Base-by-base conservation (phyloP, 768 basidiomycete genomes). In the Scleroderma citrinum region DNA sequence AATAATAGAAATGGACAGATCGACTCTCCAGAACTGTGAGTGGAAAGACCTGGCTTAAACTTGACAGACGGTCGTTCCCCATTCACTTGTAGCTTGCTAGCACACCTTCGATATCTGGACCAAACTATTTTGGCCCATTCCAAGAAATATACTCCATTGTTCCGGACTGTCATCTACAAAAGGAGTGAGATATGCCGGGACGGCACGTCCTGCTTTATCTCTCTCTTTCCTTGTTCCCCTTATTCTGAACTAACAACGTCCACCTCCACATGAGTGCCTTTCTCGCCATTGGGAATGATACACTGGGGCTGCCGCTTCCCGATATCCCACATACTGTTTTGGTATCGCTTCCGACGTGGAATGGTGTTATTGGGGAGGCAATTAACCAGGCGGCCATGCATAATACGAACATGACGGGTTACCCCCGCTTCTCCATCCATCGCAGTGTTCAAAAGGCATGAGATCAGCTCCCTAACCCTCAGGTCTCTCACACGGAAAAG, bases 371-470 rank as follows among this genome's bases (percentile, higher is more conserved):
- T n/a, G 97, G 64, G 89, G 85, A 57, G 80, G 97, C 16, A 92
- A 74, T 13, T 96, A 97, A 57, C 93, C 95, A 66, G 85, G 91
- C 57, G 90, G 90, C n/a, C 83, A 84, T 56, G 74, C 92, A 87
- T 1, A 77, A 86, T 49, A 71, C 69, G 7, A 91, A 95, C 92
- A 78, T 87, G 39, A 78, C 82, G 3, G 95, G 94, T 3, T 98
- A 98, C 61, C 95, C 95, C 0, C 73, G 95, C 44, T 98, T 98
- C 69, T 95, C 94, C 67, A 86, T 97, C 47, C 89, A 96, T 65
- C 69, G 80, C 21, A 84, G 76, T 53, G 91, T 96, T 36, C 78
- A 80, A 59, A 89, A 90, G 75, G 95, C 92, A 60, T 55, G 77
- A 67, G 10, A n/a, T n/a, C 41, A 16, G 13, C 45, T 40, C 37